These are phyloP conservation scores for Thielaviopsis musarum DNA, from an alignment of 2,329 filamentous ascomycete species.

Conservation along the genomic window DNA sequence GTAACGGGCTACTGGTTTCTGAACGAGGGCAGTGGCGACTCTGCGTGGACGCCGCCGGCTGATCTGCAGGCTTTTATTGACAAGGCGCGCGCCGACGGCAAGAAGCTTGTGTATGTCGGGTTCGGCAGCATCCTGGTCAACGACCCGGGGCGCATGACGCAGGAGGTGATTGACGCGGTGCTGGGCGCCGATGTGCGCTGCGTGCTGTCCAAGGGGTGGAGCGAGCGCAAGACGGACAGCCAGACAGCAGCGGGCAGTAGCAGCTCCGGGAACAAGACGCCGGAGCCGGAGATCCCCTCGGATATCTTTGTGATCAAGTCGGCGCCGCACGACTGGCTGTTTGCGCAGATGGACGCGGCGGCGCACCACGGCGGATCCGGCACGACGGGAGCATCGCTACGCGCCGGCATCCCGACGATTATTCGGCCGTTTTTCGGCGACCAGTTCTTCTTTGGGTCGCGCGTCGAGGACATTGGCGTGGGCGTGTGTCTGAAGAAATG, in stretches of 20 bases:
- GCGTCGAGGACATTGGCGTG: slow-evolving; percentile 85
- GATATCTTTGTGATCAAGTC: slow-evolving; percentile 81
- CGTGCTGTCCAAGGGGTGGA: slow-evolving; percentile 94
- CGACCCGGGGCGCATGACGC: slow-evolving; percentile 73
- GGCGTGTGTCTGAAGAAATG: slow-evolving; percentile 79
- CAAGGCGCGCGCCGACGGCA: slow-evolving; percentile 62
- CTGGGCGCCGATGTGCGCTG: slow-evolving; percentile 83
- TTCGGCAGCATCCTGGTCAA: slow-evolving; percentile 93
- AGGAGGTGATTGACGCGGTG: slow-evolving; percentile 85
- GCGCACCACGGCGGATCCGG: slow-evolving; percentile 90
- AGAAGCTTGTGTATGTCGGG: slow-evolving; percentile 91
- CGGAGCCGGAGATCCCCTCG: slow-evolving; percentile 49
- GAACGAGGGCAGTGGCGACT: slow-evolving; percentile 43
- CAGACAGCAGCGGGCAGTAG: slow-evolving; percentile 26
- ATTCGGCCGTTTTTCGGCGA: slow-evolving; percentile 96
- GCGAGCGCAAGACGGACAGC: slow-evolving; percentile 47
- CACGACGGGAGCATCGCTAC: slow-evolving; percentile 81
- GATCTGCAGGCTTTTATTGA: slow-evolving; percentile 69
- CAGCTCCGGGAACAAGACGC: slow-evolving; percentile 25
- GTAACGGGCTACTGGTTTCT: slow-evolving; percentile 98
- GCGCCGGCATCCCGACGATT: slow-evolving; percentile 83
- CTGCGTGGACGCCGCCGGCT: slow-evolving; percentile 49
- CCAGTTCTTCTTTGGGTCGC: slow-evolving; percentile 84
- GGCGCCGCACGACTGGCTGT: slow-evolving; percentile 93
- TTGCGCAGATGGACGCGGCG: slow-evolving; percentile 81